Evolutionary conservation across 805 yeast genomes (phyloP).

Genomic region (Cyberlindnera bimundalis): DNA sequence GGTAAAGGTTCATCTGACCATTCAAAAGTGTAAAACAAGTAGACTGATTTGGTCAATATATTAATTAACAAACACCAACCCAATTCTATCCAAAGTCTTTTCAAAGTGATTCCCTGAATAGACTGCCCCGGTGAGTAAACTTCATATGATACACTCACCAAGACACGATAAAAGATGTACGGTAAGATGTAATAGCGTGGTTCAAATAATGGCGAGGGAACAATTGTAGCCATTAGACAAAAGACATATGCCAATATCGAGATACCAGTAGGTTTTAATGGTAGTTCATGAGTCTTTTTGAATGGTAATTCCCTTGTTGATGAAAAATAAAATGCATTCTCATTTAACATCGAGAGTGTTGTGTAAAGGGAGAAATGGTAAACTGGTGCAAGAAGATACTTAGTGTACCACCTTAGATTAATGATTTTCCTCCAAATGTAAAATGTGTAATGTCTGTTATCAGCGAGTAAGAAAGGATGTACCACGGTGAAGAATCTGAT

Average conservation of each 20-base stretch:
- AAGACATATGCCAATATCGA: constrained; percentile 48
- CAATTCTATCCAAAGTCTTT: constrained; percentile 50
- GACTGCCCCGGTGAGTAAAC: constrained; percentile 24
- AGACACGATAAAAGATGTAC: constrained; percentile 67
- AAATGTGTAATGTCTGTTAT: constrained; percentile 90
- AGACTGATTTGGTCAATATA: constrained; percentile 48
- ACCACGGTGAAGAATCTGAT: constrained; percentile 63
- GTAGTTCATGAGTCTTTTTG: constrained; percentile 33
- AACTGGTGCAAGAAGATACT: constrained; percentile 54
- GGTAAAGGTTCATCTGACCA: constrained; percentile 61
- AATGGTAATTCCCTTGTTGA: constrained; percentile 36
- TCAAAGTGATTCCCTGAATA: constrained; percentile 22
- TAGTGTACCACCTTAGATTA: constrained; percentile 42
- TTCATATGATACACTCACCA: constrained; percentile 40
- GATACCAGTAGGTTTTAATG: constrained; percentile 40
- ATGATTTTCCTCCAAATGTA: constrained; percentile 74
- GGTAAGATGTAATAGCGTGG: constrained; percentile 92
- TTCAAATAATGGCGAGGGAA: constrained; percentile 91
- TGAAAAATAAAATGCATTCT: constrained; percentile 33
- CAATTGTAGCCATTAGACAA: constrained; percentile 57
- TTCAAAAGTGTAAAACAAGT: constrained; percentile 55
- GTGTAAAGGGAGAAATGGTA: constrained; percentile 59
- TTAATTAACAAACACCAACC: constrained; percentile 61
- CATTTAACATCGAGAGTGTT: constrained; percentile 34
- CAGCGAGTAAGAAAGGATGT: constrained; percentile 91